Evolutionary conservation across 2,329 filamentous ascomycete species (phyloP).

Genomic region (Pyricularia grisea): DNA sequence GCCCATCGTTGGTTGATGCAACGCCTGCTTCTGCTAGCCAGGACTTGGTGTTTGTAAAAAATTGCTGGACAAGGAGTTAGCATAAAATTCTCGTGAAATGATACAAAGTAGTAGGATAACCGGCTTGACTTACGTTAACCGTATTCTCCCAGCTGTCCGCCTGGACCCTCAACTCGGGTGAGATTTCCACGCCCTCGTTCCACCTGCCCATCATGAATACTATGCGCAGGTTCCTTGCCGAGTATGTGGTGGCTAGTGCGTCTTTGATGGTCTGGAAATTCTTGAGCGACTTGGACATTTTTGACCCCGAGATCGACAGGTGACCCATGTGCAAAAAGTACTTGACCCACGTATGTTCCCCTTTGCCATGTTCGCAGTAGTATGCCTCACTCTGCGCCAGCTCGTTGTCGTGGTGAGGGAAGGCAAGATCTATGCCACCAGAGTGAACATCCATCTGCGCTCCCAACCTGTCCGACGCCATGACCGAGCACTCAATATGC

Average conservation of each 20-base stretch:
- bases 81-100: neutral
- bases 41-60: constrained; percentile 14
- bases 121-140: constrained; percentile 30
- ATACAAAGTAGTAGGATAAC: neutral
- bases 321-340: constrained; percentile 97
- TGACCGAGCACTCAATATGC: constrained; percentile 96
- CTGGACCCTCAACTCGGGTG: constrained; percentile 66
- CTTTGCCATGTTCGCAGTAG: constrained; percentile 26
- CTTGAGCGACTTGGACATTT: constrained; percentile 94
- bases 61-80: constrained; percentile 15
- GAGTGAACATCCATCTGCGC: constrained; percentile 86
- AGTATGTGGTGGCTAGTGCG: constrained; percentile 62
- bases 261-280: constrained; percentile 93
- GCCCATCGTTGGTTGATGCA: neutral
- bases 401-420: constrained; percentile 91
- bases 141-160: constrained; percentile 73
- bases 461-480: constrained; percentile 85
- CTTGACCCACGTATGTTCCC: constrained; percentile 57
- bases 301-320: constrained; percentile 76
- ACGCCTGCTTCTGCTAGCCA: constrained; percentile 4
- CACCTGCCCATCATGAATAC: constrained; percentile 83
- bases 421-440: constrained; percentile 82
- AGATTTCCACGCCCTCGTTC: constrained; percentile 89
- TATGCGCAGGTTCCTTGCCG: constrained; percentile 68
- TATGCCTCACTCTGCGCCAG: constrained; percentile 86